Evolutionary conservation across 2,329 filamentous ascomycete species (phyloP).

Genomic region (Periconia sp.): DNA sequence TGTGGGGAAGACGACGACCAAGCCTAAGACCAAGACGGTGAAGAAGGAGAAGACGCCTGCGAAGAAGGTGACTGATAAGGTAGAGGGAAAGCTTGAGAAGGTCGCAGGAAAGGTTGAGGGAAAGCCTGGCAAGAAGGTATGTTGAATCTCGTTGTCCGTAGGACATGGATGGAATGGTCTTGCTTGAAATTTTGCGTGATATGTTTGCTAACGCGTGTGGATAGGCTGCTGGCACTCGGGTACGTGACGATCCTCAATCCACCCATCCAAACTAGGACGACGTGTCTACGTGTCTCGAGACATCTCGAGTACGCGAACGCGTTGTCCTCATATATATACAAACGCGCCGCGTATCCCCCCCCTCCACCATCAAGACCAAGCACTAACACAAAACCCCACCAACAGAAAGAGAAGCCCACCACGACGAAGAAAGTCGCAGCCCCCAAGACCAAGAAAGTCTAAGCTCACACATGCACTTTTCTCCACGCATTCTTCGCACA

Average conservation of each 20-base stretch:
- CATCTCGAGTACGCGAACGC: too few relatives aligned
- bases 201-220: neutral
- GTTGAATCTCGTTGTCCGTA: slow-evolving; percentile 2
- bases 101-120: slow-evolving; percentile 27
- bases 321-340: too few relatives aligned
- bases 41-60: slow-evolving; percentile 32
- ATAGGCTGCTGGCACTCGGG: slow-evolving; percentile 8
- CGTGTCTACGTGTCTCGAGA: too few relatives aligned
- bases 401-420: slow-evolving; percentile 18
- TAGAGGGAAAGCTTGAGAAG: slow-evolving; percentile 31
- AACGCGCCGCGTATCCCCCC: neutral
- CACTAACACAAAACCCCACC: neutral
- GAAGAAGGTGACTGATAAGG: slow-evolving; percentile 35
- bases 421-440: slow-evolving; percentile 24
- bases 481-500: too few relatives aligned
- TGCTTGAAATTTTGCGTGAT: too few relatives aligned
- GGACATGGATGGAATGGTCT: neutral
- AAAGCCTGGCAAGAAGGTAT: slow-evolving; percentile 39
- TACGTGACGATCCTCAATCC: too few relatives aligned
- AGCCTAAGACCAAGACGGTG: slow-evolving; percentile 25
- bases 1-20: slow-evolving; percentile 28
- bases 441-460: slow-evolving; percentile 20
- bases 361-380: neutral
- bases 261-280: too few relatives aligned
- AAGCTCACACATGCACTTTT: too few relatives aligned